Percentiles rank a stretch among this genome's conserved stretches.
phyloP scores from a whole-genome alignment of 2,329 filamentous ascomycete species.

The Paecilomyces sp. region DNA sequence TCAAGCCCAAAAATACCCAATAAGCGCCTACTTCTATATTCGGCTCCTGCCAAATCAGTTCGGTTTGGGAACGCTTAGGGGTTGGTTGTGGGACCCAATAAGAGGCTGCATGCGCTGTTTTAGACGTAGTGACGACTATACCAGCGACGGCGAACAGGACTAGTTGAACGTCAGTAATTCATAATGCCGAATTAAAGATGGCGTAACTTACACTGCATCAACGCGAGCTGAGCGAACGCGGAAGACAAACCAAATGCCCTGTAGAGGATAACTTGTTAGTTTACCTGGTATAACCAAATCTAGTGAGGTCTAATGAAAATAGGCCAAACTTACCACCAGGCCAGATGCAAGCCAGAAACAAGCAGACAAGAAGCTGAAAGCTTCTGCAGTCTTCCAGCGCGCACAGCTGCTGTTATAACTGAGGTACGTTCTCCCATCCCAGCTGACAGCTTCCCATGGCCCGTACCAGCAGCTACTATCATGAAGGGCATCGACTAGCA shows the following conservation, averaged over 20 bases:
- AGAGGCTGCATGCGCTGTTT: neutral
- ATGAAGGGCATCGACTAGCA: neutral
- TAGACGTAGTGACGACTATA: neutral
- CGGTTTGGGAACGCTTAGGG: neutral
- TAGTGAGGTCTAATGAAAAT: neutral
- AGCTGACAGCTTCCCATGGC: conserved; percentile 32
- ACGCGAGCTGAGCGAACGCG: neutral
- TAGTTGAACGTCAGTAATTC: neutral
- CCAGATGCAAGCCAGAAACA: conserved; percentile 63
- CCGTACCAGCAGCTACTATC: neutral
- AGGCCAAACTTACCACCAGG: conserved; percentile 38
- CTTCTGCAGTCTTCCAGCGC: conserved; percentile 63
- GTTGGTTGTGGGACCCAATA: neutral
- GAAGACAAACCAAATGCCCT: neutral
- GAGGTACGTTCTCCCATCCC: conserved; percentile 45
- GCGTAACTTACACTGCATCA: neutral
- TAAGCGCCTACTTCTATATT: neutral
- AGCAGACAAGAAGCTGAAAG: conserved; percentile 65
- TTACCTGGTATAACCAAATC: neutral
- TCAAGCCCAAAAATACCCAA: neutral
- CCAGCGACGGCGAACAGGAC: neutral
- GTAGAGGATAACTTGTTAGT: neutral
- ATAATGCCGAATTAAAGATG: neutral
- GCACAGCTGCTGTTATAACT: conserved; percentile 48
- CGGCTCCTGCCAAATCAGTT: neutral